Evolutionary conservation across 2,329 filamentous ascomycete species (phyloP).

Genomic region (Diaporthe destruens): DNA sequence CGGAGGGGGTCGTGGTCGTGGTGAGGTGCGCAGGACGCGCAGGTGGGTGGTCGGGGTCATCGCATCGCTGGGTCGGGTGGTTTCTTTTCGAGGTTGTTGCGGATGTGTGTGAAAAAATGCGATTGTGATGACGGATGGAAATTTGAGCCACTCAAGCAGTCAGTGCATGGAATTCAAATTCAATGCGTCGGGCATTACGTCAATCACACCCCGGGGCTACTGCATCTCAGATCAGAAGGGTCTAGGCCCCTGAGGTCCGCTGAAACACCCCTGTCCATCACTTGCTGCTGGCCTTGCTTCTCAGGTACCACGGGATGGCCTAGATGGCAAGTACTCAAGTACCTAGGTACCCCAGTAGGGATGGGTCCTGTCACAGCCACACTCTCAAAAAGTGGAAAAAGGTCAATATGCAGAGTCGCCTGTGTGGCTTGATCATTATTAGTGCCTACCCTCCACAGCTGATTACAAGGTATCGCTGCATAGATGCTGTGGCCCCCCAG

Average conservation of each 20-base stretch:
- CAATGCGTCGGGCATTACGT: conserved; percentile 38
- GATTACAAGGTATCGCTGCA: too few species aligned
- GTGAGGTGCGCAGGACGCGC: conserved; percentile 43
- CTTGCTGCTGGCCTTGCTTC: not conserved
- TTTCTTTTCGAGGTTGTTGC: not conserved
- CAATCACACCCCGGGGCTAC: conserved; percentile 36
- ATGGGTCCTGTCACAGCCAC: too few species aligned
- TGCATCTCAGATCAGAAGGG: conserved; percentile 18
- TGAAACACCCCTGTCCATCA: conserved; percentile 3
- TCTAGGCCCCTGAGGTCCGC: conserved; percentile 12
- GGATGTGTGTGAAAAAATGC: not conserved
- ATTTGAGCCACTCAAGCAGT: conserved; percentile 20
- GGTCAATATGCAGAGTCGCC: too few species aligned
- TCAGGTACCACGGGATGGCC: not conserved
- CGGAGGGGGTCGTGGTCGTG: not conserved
- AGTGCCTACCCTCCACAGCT: too few species aligned
- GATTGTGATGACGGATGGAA: conserved; percentile 18
- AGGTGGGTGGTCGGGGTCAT: conserved; percentile 43
- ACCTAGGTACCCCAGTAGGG: too few species aligned
- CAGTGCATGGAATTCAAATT: not conserved
- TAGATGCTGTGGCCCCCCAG: too few species aligned
- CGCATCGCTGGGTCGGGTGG: conserved; percentile 36
- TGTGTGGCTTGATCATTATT: too few species aligned
- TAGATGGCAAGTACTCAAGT: too few species aligned
- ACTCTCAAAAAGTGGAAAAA: too few species aligned